Evolutionary conservation across 768 basidiomycete genomes (phyloP), one percentile per base, ranked within the genome.

Genomic region (Boletus edulis): DNA sequence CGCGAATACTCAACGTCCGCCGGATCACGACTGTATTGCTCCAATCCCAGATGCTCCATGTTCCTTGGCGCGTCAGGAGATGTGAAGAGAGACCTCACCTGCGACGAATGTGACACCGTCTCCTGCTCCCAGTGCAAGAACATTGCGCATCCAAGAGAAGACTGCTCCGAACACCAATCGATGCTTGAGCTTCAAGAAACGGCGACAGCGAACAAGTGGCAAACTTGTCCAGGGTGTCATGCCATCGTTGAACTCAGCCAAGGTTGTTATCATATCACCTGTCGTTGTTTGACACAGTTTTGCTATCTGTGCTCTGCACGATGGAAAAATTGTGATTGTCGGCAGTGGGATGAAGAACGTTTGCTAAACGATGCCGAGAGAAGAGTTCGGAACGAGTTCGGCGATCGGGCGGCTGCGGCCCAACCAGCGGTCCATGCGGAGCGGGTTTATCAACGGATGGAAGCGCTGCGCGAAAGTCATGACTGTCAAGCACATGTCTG

Each of bases 261-360:
- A 6, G 85, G 86, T 0, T 87, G 86, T 56, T 83, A 79, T 64
- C 86, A 87, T 46, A 86, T 87, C 71, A 84, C 78, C 14, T 87
- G 85, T 56, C 74, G 68, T 0, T 75, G 73, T 52, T 50, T 55
- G 10, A 71, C 75, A 0, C 64, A 87, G 58, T 87, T 87, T 66
- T 87, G 86, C 61, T 87, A 89, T 62, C 46, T 83, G 10, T 89
- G 88, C 62, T 81, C 81, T 0, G 76, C 65, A 29, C 72, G 56
- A 11, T 89, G 87, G 87, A 87, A 83, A 69, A 76, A 69, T 0
- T 91, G 87, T 52, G 5, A 2, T 0, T 89, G 87, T 56, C 72
- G 72, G 0, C 83, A 84, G 43, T 89, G 86, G 85, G 85, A 88
- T 8, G 87, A 88, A 54, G 48, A 59, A 0, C 67, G 73, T 6